phyloP scores from a whole-genome alignment of 306 rosid species.

The Calophaca sinica region DNA sequence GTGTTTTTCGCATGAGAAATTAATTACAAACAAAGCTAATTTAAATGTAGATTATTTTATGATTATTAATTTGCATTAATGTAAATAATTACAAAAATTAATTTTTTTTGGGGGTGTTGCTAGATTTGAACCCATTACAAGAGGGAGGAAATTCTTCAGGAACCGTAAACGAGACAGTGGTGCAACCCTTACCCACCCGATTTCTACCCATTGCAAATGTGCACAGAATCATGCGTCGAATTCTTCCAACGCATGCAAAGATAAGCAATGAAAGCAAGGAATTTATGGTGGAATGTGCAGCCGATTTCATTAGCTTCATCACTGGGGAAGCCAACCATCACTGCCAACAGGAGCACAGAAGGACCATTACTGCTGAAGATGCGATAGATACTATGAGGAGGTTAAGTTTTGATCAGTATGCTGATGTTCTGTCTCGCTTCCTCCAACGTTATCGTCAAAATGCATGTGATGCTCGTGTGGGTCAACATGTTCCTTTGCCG shows the following conservation, averaged over 20 bases:
- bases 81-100: not conserved
- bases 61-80: not conserved
- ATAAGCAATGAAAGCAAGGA: slow-evolving; percentile 64
- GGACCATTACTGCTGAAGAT: slow-evolving; percentile 61
- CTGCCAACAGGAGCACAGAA: slow-evolving; percentile 57
- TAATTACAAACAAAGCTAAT: too few relatives aligned
- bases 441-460: slow-evolving; percentile 49
- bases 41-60: too few relatives aligned
- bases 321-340: slow-evolving; percentile 63
- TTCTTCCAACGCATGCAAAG: slow-evolving; percentile 56
- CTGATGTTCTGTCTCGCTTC: slow-evolving; percentile 46
- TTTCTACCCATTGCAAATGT: slow-evolving; percentile 51
- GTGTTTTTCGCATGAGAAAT: too few relatives aligned
- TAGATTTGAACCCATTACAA: not conserved
- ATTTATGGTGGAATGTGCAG: slow-evolving; percentile 54
- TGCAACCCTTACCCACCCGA: too few relatives aligned
- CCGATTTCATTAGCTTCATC: slow-evolving; percentile 67
- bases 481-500: not conserved
- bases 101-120: not conserved
- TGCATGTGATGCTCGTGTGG: not conserved
- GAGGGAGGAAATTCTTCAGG: too few relatives aligned
- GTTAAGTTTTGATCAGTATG: slow-evolving; percentile 60
- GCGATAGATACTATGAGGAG: slow-evolving; percentile 58
- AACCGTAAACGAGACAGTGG: too few relatives aligned
- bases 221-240: slow-evolving; percentile 56